Conservation (phyloP, 352 stramenopile species). For the Pythium guiyangense region DNA sequence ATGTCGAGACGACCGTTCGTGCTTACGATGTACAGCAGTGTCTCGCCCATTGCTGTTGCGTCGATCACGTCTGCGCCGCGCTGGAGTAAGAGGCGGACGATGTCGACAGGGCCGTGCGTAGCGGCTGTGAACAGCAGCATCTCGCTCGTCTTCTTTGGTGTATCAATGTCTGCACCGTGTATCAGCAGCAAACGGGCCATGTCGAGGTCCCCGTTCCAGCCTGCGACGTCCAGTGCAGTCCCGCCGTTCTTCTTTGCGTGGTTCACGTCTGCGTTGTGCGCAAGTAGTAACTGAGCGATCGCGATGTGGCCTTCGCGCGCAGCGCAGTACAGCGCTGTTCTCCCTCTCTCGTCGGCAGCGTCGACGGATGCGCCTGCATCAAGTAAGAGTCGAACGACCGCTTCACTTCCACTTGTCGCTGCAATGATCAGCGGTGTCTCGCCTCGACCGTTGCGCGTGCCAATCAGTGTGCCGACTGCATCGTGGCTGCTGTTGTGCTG, state of each 20-base stretch:
- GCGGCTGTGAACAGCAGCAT: too few relatives aligned
- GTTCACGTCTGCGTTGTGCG: not conserved
- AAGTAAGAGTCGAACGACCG: not conserved
- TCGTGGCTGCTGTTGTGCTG: not conserved
- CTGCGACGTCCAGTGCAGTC: not conserved
- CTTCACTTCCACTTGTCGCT: too few relatives aligned
- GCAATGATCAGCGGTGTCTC: too few relatives aligned
- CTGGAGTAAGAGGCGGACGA: not conserved
- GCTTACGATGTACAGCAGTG: not conserved
- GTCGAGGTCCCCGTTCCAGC: not conserved
- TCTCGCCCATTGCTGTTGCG: not conserved
- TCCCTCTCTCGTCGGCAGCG: too few relatives aligned
- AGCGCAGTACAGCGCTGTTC: not conserved
- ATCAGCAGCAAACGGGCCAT: not conserved
- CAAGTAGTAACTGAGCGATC: not conserved
- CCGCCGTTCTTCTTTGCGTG: not conserved
- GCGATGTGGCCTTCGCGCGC: too few relatives aligned
- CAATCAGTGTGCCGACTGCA: too few relatives aligned
- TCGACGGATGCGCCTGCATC: not conserved
- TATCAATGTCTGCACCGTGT: not conserved
- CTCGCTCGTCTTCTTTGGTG: too few relatives aligned
- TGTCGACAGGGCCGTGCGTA: not conserved
- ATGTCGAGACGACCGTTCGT: too few relatives aligned
- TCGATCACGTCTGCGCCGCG: not conserved
- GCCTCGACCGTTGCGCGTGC: too few relatives aligned